Evolutionary conservation across 306 rosid species (phyloP).

Genomic region (Gynostemma pentaphyllum): DNA sequence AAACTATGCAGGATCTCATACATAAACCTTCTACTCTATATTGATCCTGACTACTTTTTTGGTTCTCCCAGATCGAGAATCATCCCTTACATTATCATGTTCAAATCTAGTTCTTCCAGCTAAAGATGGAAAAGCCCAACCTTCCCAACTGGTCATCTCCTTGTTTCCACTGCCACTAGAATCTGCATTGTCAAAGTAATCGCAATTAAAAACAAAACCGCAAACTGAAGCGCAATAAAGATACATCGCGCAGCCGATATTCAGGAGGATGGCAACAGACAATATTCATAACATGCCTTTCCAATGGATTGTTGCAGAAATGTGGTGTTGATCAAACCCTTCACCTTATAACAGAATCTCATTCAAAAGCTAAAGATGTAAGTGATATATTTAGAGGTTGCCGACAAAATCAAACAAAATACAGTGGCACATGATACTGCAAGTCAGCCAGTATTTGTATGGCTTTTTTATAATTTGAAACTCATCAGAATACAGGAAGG

Average conservation of each 20-base stretch:
- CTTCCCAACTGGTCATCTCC: slow-evolving; percentile 15
- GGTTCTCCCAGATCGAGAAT: slow-evolving; percentile 21
- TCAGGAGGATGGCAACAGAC: no score
- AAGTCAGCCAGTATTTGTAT: no score
- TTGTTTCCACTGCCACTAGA: slow-evolving; percentile 13
- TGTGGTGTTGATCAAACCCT: no score
- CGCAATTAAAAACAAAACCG: not conserved
- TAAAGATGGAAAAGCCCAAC: slow-evolving; percentile 20
- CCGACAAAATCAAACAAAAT: not conserved
- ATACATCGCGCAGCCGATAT: no score
- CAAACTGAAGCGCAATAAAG: not conserved
- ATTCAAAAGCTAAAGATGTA: no score
- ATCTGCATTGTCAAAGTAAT: not conserved
- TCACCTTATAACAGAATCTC: no score
- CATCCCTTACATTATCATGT: slow-evolving; percentile 16
- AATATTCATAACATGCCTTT: no score
- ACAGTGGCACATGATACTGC: no score
- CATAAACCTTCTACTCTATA: slow-evolving; percentile 34
- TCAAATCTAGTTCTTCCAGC: slow-evolving; percentile 19
- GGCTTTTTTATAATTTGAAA: no score
- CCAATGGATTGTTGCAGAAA: no score
- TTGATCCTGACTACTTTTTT: slow-evolving; percentile 66
- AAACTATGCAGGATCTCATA: not conserved
- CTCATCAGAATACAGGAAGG: no score
- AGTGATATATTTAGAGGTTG: not conserved